Evolutionary conservation across 2,329 filamentous ascomycete species (phyloP).

Genomic region (Hypocrella siamensis): DNA sequence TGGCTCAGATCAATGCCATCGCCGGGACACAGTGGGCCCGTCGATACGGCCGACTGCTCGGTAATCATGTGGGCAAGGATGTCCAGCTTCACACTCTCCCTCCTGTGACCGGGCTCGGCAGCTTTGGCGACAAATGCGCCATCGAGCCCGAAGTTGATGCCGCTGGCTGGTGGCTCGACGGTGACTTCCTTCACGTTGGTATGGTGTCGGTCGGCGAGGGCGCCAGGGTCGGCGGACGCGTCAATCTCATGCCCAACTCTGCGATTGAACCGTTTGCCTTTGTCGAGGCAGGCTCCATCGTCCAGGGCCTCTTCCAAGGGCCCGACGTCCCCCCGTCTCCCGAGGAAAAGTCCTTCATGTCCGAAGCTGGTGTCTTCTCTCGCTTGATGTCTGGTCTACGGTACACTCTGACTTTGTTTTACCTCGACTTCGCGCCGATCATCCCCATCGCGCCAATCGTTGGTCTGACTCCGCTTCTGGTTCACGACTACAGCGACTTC

Average conservation of each 20-base stretch:
- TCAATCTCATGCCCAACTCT: conserved; percentile 7
- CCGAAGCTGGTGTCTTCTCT: too few relatives aligned
- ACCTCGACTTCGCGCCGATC: conserved; percentile 6
- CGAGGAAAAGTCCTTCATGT: too few relatives aligned
- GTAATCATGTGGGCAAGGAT: conserved; percentile 7
- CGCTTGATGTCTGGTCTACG: too few relatives aligned
- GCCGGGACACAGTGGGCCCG: conserved; percentile 8
- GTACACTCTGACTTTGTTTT: conserved; percentile 5
- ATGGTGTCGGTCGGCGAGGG: conserved; percentile 6
- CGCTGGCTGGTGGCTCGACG: conserved; percentile 9
- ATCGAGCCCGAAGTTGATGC: conserved; percentile 9
- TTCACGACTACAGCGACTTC: conserved; percentile 5
- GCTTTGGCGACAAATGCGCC: conserved; percentile 7
- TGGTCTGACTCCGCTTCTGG: conserved; percentile 4
- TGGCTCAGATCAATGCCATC: conserved; percentile 3
- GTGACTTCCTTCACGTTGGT: conserved; percentile 8
- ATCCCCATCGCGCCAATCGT: conserved; percentile 4
- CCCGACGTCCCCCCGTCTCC: conserved; percentile 1
- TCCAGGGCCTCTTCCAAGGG: conserved; percentile 4
- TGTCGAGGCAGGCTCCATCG: conserved; percentile 5
- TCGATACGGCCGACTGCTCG: conserved; percentile 7
- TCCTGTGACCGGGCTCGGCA: conserved; percentile 7
- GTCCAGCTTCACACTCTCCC: conserved; percentile 8
- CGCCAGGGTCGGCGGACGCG: conserved; percentile 7
- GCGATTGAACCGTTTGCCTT: conserved; percentile 6